Evolutionary conservation across 805 yeast species (phyloP), one percentile per base, ranked within the genome.

Genomic region (Candida wancherniae): DNA sequence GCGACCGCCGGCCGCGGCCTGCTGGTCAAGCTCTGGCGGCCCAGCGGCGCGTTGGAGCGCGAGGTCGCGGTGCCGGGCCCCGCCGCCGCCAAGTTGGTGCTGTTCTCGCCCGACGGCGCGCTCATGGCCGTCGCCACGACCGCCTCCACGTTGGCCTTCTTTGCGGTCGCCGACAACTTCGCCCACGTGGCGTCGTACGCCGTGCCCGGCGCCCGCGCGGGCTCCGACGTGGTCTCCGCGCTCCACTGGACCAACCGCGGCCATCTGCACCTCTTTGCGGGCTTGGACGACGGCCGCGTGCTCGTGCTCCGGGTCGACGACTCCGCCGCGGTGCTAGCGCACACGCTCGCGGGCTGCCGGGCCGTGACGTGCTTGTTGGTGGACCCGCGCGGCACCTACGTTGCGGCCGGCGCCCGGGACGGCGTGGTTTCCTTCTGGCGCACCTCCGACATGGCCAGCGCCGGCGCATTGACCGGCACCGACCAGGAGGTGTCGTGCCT

Each of bases 381-480:
- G 30, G 82, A 75, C 43, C 78, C 80, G 3, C 47, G 62, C 29
- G 85, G 80, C 0, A 43, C 55, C 14, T 69, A 51, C 41, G 34
- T 80, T 8, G 67, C 70, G 3, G 68, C 67, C 2, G 85, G 83
- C 0, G 61, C 79, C 12, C 68, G 66, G 33, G 83, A 76, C 37
- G 82, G 82, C 15, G 61, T 70, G 12, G 64, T 73, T 5, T 63
- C 75, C 12, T 22, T 73, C 8, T 76, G 80, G 79, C 57, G 61
- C 22, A 48, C 69, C 6, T 37, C 48, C 2, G 58, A 61, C 16
- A 52, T 73, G 53, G 52, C 63, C 11, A 31, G 57, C 26, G 34
- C 47, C n/a, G 48, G 51, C 20, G 65, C 69, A 0, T 44, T 70
- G 9, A 50, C 69, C 21, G 42, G 57, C 19, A 50, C 64, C 4